These are phyloP conservation scores for Pseudogymnoascus pannorum DNA, from an alignment of 2,329 filamentous ascomycete genomes.

Conservation along the genomic window DNA sequence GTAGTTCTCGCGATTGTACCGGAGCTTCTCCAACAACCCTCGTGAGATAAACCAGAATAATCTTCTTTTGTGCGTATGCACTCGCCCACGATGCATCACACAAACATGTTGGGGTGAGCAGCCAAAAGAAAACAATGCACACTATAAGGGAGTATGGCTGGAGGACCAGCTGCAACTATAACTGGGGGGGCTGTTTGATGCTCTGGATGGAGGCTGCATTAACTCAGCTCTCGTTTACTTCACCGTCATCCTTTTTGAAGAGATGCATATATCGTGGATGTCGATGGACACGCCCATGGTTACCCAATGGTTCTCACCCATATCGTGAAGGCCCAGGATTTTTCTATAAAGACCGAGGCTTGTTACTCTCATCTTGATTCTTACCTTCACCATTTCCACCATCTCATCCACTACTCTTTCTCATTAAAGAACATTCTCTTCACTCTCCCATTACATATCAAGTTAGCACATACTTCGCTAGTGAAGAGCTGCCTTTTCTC, in stretches of 20 bases:
- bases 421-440: neutral
- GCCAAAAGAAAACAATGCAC: constrained; percentile 3
- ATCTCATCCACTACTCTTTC: neutral
- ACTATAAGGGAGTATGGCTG: neutral
- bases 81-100: neutral
- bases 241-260: neutral
- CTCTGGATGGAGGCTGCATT: neutral
- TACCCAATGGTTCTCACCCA: constrained; percentile 5
- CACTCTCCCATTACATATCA: neutral
- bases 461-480: neutral
- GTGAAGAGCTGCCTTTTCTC: neutral
- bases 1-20: neutral
- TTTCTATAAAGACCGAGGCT: constrained; percentile 5
- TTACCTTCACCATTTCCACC: neutral
- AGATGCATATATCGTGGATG: constrained; percentile 2
- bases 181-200: neutral
- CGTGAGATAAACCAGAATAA: neutral
- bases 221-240: neutral
- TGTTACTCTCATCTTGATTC: neutral
- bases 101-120: neutral
- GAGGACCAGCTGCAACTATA: neutral
- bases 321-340: neutral
- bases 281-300: neutral
- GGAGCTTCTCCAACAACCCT: neutral
- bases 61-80: neutral